Percentiles rank a stretch among this genome's conserved stretches.
These are phyloP conservation scores for Psidium guajava DNA, from an alignment of 345 rosid genomes.

Conservation along the genomic window DNA sequence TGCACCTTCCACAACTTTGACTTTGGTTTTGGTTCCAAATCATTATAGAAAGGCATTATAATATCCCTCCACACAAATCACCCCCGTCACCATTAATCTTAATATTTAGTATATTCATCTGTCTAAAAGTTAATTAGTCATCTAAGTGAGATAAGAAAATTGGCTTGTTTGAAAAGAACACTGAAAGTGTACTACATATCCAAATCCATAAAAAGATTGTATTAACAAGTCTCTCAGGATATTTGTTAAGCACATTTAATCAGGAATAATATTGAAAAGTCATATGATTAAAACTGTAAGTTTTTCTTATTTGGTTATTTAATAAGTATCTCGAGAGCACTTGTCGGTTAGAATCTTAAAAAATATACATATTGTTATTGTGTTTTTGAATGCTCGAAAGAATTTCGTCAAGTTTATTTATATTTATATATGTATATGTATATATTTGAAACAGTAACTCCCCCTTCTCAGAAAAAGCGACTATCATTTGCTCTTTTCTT, in stretches of 20 bases:
- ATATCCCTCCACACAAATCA: no score
- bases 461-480: not conserved
- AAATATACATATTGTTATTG: not conserved
- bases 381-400: not conserved
- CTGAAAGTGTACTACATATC: no score
- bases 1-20: not conserved
- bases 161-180: no score
- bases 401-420: not conserved
- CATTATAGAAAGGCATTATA: no score
- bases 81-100: no score
- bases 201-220: not conserved
- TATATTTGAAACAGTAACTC: not conserved
- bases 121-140: no score
- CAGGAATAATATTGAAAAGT: not conserved
- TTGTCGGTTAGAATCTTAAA: fast-evolving
- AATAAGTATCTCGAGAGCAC: not conserved
- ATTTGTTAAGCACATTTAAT: not conserved
- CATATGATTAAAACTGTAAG: not conserved
- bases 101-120: no score
- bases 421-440: no score
- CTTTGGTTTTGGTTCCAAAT: no score
- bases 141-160: no score
- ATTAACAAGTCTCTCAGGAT: not conserved
- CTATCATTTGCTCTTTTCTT: not conserved
- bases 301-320: not conserved